Evolutionary conservation across 768 basidiomycete species (phyloP), one percentile per base, ranked within the genome.

Genomic region (Mrakia hoshinonis): DNA sequence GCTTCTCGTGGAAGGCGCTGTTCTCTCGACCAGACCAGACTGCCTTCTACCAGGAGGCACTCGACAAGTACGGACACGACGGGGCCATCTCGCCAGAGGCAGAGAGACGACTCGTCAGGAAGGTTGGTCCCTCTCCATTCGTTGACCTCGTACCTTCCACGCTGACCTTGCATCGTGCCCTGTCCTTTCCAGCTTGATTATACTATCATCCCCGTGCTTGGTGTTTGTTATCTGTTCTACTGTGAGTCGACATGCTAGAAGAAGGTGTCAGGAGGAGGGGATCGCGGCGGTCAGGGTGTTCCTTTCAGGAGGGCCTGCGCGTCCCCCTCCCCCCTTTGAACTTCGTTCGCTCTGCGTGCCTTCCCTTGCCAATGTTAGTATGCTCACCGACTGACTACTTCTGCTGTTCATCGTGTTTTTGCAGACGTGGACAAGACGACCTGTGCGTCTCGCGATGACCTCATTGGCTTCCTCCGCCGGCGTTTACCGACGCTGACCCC

Each of bases 371-470:
- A 78, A 72, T 65, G 46, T 52, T 39, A 65, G 55, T 60, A 31
- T 2, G 51, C 43, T 7, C 10, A 26, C 18, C 6, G 3, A 3
- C 65, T 49, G 15, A 24, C 15, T 31, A 4, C 47, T 51, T 48
- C 13, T 31, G 31, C 26, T 18, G 20, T 36, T 22, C 68, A 65
- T 10, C 34, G 7, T 9, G 31, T 26, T 47, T 5, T 36, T 68
- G 20, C 20, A 55, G 74, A 73, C 63, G 73, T 76, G 31, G 78
- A 79, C 74, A 79, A 78, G 71, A 79, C 78, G 18, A 79, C 79
- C 2, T 71, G 79, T 22, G 76, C 73, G 49, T 71, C 24, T 47
- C 62, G 39, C 18, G n/a, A 18, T 39, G 38, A 51, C 24, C 52
- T 29, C 22, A 7, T 31, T 48, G 39, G 6, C 46, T 12, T 70